Percentiles rank a stretch among this genome's conserved stretches.
These are phyloP conservation scores for Eucalyptus coolabah DNA, from an alignment of 345 rosid species.

Conservation along the genomic window DNA sequence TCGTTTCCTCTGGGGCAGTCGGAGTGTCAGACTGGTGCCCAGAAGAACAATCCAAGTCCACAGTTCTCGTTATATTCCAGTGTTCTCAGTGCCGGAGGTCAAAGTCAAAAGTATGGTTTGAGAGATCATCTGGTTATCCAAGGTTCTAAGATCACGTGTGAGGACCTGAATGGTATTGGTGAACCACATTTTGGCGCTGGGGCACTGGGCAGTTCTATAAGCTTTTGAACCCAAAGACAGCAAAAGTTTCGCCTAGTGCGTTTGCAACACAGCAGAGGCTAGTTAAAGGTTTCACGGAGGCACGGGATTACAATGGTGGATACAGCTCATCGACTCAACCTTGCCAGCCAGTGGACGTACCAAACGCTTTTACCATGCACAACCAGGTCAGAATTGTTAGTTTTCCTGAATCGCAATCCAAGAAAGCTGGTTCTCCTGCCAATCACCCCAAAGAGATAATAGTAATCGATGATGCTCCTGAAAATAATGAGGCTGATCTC, in stretches of 20 bases:
- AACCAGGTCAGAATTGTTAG: not conserved
- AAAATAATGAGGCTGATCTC: conserved; percentile 10
- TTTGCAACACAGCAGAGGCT: not conserved
- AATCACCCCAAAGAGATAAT: conserved; percentile 25
- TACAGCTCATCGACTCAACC: not conserved
- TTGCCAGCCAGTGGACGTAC: not conserved
- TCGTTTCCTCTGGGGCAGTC: conserved; percentile 15
- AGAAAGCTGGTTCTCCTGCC: conserved; percentile 1
- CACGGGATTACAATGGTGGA: not conserved
- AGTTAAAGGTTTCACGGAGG: not conserved
- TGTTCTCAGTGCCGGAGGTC: not conserved
- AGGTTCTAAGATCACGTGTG: not conserved
- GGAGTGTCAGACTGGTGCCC: conserved; percentile 7
- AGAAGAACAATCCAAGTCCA: conserved; percentile 7
- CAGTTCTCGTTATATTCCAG: conserved; percentile 15
- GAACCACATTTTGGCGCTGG: not conserved
- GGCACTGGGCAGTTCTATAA: not conserved
- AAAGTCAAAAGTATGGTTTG: not conserved
- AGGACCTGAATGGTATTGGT: not conserved
- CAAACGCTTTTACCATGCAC: not conserved
- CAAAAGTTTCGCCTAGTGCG: not conserved
- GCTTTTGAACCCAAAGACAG: not conserved
- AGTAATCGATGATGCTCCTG: conserved; percentile 39
- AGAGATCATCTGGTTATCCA: not conserved
- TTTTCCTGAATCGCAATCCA: not conserved